These are phyloP conservation scores for Chimonanthus salicifolius DNA, from an alignment of 164 flowering plant species.

Conservation along the genomic window DNA sequence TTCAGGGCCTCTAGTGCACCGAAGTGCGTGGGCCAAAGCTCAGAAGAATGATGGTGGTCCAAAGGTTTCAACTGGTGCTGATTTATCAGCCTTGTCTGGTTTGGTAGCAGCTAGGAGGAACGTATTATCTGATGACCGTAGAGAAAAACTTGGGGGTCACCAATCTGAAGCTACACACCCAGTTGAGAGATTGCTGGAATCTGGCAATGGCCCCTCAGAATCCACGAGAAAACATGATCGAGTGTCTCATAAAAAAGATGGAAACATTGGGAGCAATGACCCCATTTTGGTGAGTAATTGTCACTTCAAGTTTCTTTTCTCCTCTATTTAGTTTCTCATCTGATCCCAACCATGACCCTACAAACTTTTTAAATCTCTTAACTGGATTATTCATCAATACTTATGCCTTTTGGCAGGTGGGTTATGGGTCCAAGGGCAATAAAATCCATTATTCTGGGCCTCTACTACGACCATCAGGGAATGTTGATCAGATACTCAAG, in stretches of 20 bases:
- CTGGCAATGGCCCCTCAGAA: conserved; percentile 56
- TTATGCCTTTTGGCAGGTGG: conserved; percentile 33
- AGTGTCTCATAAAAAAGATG: conserved; percentile 47
- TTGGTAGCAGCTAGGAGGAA: conserved; percentile 61
- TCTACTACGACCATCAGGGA: conserved; percentile 64
- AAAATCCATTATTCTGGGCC: conserved; percentile 97
- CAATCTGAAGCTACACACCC: conserved; percentile 41
- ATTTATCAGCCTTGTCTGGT: conserved; percentile 50
- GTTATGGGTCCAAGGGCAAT: conserved; percentile 85
- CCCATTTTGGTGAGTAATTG: conserved; percentile 61
- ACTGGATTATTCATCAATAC: not conserved
- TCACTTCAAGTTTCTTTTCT: not conserved
- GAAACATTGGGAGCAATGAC: conserved; percentile 46
- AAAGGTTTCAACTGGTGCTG: conserved; percentile 56
- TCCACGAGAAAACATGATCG: conserved; percentile 43
- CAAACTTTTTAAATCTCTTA: not conserved
- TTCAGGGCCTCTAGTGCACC: conserved; percentile 85
- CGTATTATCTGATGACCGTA: conserved; percentile 51
- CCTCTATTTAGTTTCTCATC: not conserved
- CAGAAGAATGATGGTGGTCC: conserved; percentile 60
- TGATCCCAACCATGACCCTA: too few relatives aligned
- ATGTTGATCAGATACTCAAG: conserved; percentile 84
- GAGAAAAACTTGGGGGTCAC: conserved; percentile 42
- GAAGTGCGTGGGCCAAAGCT: conserved; percentile 72
- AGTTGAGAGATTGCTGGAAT: conserved; percentile 53